Base-by-base conservation (phyloP, 208 protist genomes). In the Acanthamoeba castellanii region DNA sequence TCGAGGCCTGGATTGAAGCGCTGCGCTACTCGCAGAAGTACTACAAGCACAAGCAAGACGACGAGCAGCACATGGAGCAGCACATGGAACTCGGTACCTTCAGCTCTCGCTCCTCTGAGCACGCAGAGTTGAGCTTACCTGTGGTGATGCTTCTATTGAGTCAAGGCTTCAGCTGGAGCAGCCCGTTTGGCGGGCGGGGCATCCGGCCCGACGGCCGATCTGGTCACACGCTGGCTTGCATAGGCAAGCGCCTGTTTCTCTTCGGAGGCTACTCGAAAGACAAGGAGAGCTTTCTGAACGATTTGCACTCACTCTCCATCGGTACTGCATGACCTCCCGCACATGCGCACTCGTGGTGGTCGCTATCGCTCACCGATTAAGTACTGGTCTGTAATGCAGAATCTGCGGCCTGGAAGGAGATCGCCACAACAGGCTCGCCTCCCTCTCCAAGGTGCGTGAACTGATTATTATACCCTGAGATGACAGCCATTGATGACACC, bases 1-100 rank as follows among this genome's bases (percentile, higher is more conserved):
- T 93, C 52, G 88, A 93, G 59, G 52, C 88, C 34, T 93, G 88
- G 88, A 52, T 93, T 25, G 88, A 93, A 45, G 88, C 68, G 16
- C 88, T 93, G 11, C 59, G 64, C 25, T 93, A 76, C 52, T 93
- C 88, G 1, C 88, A 93, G 22, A 27, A 81, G 27, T 93, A 93
- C 88, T 93, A 93, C 37, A 72, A 76, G 55, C 34, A 37, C 18
- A 76, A 93, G 47, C 45, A 93, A 34, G 30, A 52, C 25, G 88
- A 93, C 25, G 30, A 93, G n/a, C 42, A 93, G 64, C 88, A 93
- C 68, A 78, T 78, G 61, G 70, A 93, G 47, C 88, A 93, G 68
- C 88, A 93, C 25, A 93, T 93, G 88, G 88, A 93, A 30, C 88
- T 93, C 27, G 88, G 88, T 93, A 22, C 42, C 45, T 14, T 27